Evolutionary conservation across 2,329 filamentous ascomycete species (phyloP).

Genomic region (Arthroderma sp.): DNA sequence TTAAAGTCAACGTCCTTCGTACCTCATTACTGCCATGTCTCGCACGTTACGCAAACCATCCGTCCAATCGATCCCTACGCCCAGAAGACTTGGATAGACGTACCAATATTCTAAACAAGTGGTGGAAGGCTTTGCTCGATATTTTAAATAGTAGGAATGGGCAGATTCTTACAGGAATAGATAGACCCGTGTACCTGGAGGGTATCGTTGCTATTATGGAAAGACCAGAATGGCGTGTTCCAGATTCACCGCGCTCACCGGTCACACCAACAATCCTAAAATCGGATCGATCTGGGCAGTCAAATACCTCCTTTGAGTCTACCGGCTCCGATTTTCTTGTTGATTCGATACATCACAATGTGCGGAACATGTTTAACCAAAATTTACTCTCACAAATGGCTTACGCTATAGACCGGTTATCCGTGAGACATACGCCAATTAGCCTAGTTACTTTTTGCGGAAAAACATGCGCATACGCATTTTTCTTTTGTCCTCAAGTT

Average conservation of each 20-base stretch:
- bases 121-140: conserved; percentile 76
- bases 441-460: conserved; percentile 74
- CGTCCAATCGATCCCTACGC: conserved; percentile 50
- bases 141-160: conserved; percentile 64
- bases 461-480: conserved; percentile 82
- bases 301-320: conserved; percentile 47
- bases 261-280: conserved; percentile 36
- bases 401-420: conserved; percentile 82
- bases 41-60: conserved; percentile 52
- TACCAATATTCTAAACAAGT: conserved; percentile 69
- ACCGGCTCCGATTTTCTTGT: conserved; percentile 54
- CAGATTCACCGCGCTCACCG: conserved; percentile 41
- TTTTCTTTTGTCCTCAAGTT: conserved; percentile 80
- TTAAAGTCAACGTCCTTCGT: conserved; percentile 66
- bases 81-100: conserved; percentile 73
- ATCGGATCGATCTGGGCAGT: conserved; percentile 32
- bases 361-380: conserved; percentile 71
- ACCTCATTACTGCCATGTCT: conserved; percentile 64
- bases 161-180: conserved; percentile 69
- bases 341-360: conserved; percentile 72
- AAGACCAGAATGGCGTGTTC: conserved; percentile 71
- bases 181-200: conserved; percentile 68
- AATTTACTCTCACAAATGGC: conserved; percentile 74
- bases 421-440: conserved; percentile 56
- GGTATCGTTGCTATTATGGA: conserved; percentile 72